Evolutionary conservation across 257 asterid genomes (phyloP).

Genomic region (Solanum sitiens): DNA sequence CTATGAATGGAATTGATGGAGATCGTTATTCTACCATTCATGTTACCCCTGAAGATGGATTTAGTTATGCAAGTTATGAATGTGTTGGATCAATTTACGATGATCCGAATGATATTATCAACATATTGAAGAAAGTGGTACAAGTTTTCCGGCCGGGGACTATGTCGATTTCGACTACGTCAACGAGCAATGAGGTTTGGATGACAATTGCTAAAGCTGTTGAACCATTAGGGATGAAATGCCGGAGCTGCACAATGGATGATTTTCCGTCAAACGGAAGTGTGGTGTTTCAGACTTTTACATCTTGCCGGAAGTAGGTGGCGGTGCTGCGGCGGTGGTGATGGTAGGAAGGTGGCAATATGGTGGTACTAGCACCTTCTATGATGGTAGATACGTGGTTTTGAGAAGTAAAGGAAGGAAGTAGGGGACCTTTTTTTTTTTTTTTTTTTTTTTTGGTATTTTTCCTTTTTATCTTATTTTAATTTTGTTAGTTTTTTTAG

Average conservation of each 20-base stretch:
- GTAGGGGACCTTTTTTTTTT: constrained; percentile 10
- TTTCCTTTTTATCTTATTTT: constrained; percentile 4
- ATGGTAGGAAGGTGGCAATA: not conserved
- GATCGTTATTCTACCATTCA: constrained; percentile 85
- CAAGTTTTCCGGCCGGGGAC: constrained; percentile 62
- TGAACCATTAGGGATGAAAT: constrained; percentile 61
- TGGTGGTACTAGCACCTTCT: not conserved
- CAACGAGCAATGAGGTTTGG: constrained; percentile 42
- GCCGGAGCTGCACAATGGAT: constrained; percentile 57
- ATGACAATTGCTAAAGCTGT: constrained; percentile 44
- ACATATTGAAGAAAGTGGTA: constrained; percentile 44
- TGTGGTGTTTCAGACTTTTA: constrained; percentile 63
- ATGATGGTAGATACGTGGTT: constrained; percentile 8
- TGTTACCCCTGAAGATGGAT: constrained; percentile 96
- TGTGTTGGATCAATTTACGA: constrained; percentile 53
- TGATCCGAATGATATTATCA: constrained; percentile 20
- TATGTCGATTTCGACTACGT: constrained; percentile 63
- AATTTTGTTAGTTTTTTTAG: not conserved
- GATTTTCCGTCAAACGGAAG: constrained; percentile 60
- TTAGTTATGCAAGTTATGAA: constrained; percentile 91
- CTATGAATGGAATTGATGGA: constrained; percentile 79
- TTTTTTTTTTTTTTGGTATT: constrained; percentile 20
- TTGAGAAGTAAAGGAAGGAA: constrained; percentile 18
- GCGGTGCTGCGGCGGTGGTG: not conserved
- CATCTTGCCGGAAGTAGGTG: constrained; percentile 38